Base-by-base conservation (phyloP, 164 flowering plant genomes). In the Cinnamomum micranthum region DNA sequence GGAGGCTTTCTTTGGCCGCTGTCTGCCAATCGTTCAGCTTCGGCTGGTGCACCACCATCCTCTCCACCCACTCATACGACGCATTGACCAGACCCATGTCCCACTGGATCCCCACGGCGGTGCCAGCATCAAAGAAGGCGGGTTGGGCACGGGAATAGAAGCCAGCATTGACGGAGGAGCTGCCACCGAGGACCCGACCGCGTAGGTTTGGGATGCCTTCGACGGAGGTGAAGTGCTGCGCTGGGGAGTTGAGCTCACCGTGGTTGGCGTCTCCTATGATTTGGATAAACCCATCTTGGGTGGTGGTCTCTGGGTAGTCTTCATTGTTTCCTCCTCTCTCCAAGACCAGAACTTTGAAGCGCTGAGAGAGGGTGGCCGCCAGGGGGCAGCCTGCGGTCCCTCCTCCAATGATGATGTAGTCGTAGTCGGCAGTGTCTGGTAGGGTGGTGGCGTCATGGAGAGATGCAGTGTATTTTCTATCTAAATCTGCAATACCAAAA, bases 361-460 rank as follows among this genome's bases (percentile, higher is more conserved):
- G 76, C 0, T 78, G 73, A 1, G 97, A 91, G 2, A 95, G 75
- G 10, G 98, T 95, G 13, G 97, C 95, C 2, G 97, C 97, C 60
- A 95, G 72, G 3, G 99, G 96, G 74, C 98, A 93, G 1, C 98
- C 98, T 0, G 97, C 88, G 0, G 98, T 95, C 23, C 97, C 97
- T 4, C 97, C 99, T 12, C 99, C 99, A 2, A 95, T 92, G 5
- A 95, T 74, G 22, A 95, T 86, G 85, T 91, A 95, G 74, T 95
- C 98, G 66, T 88, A 95, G 64, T 88, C 86, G 27, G 88, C 97
- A 23, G 85, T 90, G 2, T 81, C 0, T 0, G 95, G 90, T 63
- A 93, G 81, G 0, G 85, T 88, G 0, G 97, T 91, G 1, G 95
- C 93, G 65, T 95, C 90, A 74, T 73, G 71, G 50, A 85, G 84